Evolutionary conservation across 495 filamentous ascomycete genomes (phyloP).

Genomic region (Talaromyces liani): DNA sequence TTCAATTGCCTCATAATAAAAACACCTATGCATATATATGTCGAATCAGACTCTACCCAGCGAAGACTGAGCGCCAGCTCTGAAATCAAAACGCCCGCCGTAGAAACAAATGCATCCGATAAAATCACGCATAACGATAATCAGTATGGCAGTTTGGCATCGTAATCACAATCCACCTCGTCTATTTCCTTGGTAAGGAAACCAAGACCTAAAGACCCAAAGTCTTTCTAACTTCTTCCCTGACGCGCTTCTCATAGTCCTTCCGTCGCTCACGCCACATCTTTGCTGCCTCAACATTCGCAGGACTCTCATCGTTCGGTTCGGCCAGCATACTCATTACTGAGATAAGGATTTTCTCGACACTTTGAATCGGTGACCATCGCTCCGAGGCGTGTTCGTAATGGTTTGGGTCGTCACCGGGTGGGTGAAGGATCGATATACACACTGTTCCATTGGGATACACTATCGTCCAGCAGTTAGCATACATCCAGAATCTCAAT

Average conservation of each 20-base stretch:
- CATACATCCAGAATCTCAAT: not conserved
- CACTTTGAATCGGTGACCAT: slow-evolving; percentile 93
- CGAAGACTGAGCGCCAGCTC: not conserved
- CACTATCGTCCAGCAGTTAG: slow-evolving; percentile 43
- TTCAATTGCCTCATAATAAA: not conserved
- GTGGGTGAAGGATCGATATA: slow-evolving; percentile 95
- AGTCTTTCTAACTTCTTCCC: slow-evolving; percentile 67
- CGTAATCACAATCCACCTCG: not conserved
- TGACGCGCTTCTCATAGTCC: slow-evolving; percentile 82
- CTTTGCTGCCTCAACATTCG: slow-evolving; percentile 96
- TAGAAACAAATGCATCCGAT: not conserved
- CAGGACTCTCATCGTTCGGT: slow-evolving; percentile 97
- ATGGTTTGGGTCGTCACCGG: slow-evolving; percentile 97
- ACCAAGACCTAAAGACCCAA: slow-evolving; percentile 38
- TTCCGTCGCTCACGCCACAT: slow-evolving; percentile 88
- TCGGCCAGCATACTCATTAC: slow-evolving; percentile 99
- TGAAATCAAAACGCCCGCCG: not conserved
- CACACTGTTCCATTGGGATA: slow-evolving; percentile 89
- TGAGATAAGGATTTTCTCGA: slow-evolving; percentile 95
- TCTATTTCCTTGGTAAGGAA: not conserved
- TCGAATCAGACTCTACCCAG: not conserved
- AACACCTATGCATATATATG: not conserved
- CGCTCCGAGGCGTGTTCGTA: slow-evolving; percentile 95
- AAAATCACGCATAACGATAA: not conserved
- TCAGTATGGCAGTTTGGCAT: not conserved